Evolutionary conservation across 23 red algal species (phyloP), one percentile per base, ranked within the genome.

Genomic region (Gracilaria gracilis): DNA sequence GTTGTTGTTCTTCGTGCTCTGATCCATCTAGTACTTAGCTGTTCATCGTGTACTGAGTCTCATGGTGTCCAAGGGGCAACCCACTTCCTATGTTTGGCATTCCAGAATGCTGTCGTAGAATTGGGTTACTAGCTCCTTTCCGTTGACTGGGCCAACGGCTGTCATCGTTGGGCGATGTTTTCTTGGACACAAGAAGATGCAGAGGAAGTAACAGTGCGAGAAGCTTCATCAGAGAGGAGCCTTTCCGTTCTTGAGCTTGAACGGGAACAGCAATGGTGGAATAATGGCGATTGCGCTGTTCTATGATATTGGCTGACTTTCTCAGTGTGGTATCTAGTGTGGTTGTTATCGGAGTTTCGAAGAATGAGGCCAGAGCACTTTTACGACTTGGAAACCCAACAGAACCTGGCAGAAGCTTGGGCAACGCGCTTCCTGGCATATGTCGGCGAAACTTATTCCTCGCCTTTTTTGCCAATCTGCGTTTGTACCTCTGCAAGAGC

Each of bases 401-500:
- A 38, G 62, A 36, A 21, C 59, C 73, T 50, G 87, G 87, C 46
- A 90, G 39, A 39, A 90, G 57, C 37, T 81, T 90, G 20, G 87
- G 89, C 8, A 92, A 37, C 2, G 89, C 58, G 44, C 54, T 79
- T n/a, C 79, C 67, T 17, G 89, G 67, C 31, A 92, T 67, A 29
- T 84, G 48, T 24, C 80, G 64, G 32, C 89, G 89, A 64, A 83
- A 76, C 40, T 78, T 77, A 44, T 84, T 92, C 50, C 51, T 84
- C 3, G 64, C 40, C 42, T 92, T 92, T 79, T 92, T 92, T n/a
- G 78, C 89, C 21, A 92, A 46, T 37, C 89, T 57, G 39, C 80
- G 61, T 27, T 64, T 75, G 65, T 92, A 92, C 31, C 67, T 77
- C 47, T 92, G 79, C 80, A 92, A 34, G 35, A 92, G 58, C 38